These are phyloP conservation scores for Zychaea mexicana DNA, from an alignment of 371 early-diverging fungal species.

Conservation along the genomic window DNA sequence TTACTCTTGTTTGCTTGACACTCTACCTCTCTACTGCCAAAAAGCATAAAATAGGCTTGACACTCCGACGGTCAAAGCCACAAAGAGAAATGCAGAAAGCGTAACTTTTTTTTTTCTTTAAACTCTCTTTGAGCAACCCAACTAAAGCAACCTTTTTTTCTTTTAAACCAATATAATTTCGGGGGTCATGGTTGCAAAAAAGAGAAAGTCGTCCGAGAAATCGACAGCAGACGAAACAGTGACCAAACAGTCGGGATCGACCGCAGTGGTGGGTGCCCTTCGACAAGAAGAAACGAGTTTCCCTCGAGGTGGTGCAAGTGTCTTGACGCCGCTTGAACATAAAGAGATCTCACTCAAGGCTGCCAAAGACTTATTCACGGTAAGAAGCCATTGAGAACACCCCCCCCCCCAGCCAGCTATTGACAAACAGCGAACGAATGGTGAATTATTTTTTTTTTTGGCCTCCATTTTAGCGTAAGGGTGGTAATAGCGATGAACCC, in stretches of 20 bases:
- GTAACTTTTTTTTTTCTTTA: neutral
- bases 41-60: too few species aligned
- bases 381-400: too few species aligned
- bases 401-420: too few species aligned
- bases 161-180: too few species aligned
- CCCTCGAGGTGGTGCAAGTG: conserved; percentile 83
- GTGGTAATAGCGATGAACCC: conserved; percentile 36
- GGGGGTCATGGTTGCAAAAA: conserved; percentile 6
- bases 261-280: neutral
- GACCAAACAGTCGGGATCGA: conserved; percentile 4
- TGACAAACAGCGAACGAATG: too few species aligned
- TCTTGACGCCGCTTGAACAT: conserved; percentile 82
- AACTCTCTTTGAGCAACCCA: neutral
- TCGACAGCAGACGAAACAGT: neutral
- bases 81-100: too few species aligned
- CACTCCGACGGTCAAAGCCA: too few species aligned
- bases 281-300: conserved; percentile 53
- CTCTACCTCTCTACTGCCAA: too few species aligned
- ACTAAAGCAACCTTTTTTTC: neutral
- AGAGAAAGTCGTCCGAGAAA: conserved; percentile 8
- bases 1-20: too few species aligned
- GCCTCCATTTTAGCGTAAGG: too few species aligned
- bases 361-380: conserved; percentile 59
- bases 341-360: conserved; percentile 78
- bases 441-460: too few species aligned